Evolutionary conservation across 768 basidiomycete species (phyloP), one percentile per base, ranked within the genome.

Genomic region (Suillus discolor): DNA sequence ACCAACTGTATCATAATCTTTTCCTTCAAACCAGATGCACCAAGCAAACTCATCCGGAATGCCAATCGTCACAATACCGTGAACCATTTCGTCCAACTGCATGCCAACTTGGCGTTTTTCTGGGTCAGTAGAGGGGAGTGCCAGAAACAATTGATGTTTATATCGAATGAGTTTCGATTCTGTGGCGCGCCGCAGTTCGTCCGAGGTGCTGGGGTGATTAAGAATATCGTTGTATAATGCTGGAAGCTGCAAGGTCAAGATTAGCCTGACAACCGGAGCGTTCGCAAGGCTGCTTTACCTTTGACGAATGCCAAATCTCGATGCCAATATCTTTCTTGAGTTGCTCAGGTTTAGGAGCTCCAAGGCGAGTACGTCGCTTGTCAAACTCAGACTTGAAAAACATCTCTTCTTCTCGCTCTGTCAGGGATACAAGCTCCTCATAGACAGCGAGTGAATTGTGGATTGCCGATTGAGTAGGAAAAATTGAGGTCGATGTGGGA

Each of bases 31-130:
- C 67, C 83, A 87, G 4, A 91, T 75, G 34, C 78, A 82, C 97
- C 97, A 99, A 0, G 92, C 94, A 31, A 89, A 74, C 71, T 93
- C 90, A 70, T 97, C 91, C 0, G 88, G 85, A 11, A 96, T 84
- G 18, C 83, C 81, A 23, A 99, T 80, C 7, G 97, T 77, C 3
- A 97, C 84, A 38, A 88, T 86, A 3, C 95, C 96, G 18, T 85
- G 80, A 2, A 93, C 83, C 39, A 97, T 78, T 20, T 87, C 85
- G 49, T 93, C 86, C 13, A 97, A 80, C 69, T 93, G 89, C 11
- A 75, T 71, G n/a, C 87, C 78, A 11, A 91, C 72, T 28, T 73
- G 70, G 20, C 70, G 71, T 73, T 92, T 91, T 31, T 78, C 72
- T 9, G 74, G 63, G 4, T 74, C 71, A 38, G 77, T 72, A 7